A percentile compares a stretch with the other conserved stretches of the same genome.
Evolutionary conservation across 2,329 filamentous ascomycete genomes (phyloP).

Genomic region (Aureobasidium sp.): DNA sequence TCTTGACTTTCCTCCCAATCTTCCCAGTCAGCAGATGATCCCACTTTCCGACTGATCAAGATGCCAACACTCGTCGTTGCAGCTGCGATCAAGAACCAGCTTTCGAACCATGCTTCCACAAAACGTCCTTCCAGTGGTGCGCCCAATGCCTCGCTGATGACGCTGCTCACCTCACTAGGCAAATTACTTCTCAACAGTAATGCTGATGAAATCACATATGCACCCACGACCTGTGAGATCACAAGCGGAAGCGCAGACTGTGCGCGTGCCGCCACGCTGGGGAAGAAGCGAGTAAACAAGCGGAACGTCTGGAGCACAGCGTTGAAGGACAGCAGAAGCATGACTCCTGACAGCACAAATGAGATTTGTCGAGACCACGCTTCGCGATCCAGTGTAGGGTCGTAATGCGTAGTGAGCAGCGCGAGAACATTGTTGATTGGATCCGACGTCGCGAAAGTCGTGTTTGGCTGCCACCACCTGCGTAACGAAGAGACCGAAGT

Average conservation of each 20-base stretch:
- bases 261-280: constrained; percentile 60
- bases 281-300: constrained; percentile 67
- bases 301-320: constrained; percentile 79
- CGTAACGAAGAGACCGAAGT: constrained; percentile 61
- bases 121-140: constrained; percentile 65
- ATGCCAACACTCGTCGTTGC: constrained; percentile 60
- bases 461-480: constrained; percentile 37
- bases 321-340: constrained; percentile 72
- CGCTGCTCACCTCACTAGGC: constrained; percentile 65
- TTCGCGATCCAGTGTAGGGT: constrained; percentile 69
- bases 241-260: constrained; percentile 72
- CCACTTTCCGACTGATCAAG: constrained; percentile 59
- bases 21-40: constrained; percentile 23
- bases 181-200: constrained; percentile 70
- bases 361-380: constrained; percentile 81
- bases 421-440: constrained; percentile 78
- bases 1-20: constrained; percentile 47
- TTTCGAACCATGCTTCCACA: constrained; percentile 79
- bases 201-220: constrained; percentile 75
- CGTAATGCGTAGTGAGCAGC: constrained; percentile 72
- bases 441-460: constrained; percentile 60
- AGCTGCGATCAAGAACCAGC: constrained; percentile 69
- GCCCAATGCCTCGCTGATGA: constrained; percentile 68
- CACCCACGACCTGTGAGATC: constrained; percentile 71
- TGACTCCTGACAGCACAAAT: constrained; percentile 73